Conservation (phyloP, 108 stramenopile species). For the Craspedostauros australis region DNA sequence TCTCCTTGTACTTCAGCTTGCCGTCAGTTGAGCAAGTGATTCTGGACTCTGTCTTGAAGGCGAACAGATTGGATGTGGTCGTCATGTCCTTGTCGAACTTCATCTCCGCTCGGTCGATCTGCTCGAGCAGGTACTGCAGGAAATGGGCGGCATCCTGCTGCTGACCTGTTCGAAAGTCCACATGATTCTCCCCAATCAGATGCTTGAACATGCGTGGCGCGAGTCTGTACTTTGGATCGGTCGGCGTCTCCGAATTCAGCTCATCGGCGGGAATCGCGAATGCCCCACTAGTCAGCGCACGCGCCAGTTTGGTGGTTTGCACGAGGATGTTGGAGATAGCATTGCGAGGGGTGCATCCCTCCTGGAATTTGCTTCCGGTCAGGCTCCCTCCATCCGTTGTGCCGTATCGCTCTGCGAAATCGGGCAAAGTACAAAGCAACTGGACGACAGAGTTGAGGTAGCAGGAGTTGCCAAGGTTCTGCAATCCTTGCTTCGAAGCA, state of each 20-base stretch:
- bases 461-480: slow-evolving; percentile 97
- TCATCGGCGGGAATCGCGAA: slow-evolving; percentile 41
- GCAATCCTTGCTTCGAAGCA: slow-evolving; percentile 85
- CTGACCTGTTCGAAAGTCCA: slow-evolving; percentile 93
- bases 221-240: slow-evolving; percentile 73
- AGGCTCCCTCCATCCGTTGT: slow-evolving; percentile 23
- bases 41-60: slow-evolving; percentile 72
- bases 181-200: slow-evolving; percentile 85
- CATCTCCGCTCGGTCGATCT: slow-evolving; percentile 71
- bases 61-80: slow-evolving; percentile 64
- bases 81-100: slow-evolving; percentile 22
- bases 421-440: slow-evolving; percentile 71
- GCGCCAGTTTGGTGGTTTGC: slow-evolving; percentile 75
- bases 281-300: slow-evolving; percentile 68
- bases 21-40: slow-evolving; percentile 67
- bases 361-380: slow-evolving; percentile 29
- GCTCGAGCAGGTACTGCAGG: slow-evolving; percentile 87
- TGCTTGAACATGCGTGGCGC: slow-evolving; percentile 96
- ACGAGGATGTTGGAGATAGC: slow-evolving; percentile 59
- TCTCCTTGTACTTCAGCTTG: slow-evolving; percentile 68
- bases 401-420: slow-evolving; percentile 75
- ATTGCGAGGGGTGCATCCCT: slow-evolving; percentile 27
- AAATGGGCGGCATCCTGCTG: slow-evolving; percentile 99
- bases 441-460: slow-evolving; percentile 94
- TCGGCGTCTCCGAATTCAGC: slow-evolving; percentile 18